Evolutionary conservation across 441 rosid genomes (phyloP).

Genomic region (Corymbia calophylla): DNA sequence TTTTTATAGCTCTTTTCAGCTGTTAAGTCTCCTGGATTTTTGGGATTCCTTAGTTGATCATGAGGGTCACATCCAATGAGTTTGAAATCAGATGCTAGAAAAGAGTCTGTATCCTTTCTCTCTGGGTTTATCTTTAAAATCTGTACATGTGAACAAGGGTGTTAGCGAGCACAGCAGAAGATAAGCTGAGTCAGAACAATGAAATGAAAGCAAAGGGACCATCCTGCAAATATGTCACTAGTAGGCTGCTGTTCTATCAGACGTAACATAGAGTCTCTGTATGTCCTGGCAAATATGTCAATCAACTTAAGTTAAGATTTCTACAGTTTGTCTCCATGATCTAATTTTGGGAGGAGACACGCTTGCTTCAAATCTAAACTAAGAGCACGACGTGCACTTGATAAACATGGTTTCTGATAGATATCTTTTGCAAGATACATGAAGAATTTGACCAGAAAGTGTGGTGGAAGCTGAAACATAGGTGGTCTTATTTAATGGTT

Average conservation of each 20-base stretch:
- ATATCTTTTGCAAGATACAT: neutral
- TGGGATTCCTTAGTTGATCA: too few species aligned
- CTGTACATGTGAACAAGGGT: slow-evolving; percentile 8
- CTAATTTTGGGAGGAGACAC: neutral
- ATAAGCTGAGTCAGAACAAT: neutral
- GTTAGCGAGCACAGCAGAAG: too few species aligned
- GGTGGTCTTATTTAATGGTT: neutral
- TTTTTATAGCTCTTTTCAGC: too few species aligned
- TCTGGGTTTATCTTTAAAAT: too few species aligned
- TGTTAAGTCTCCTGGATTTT: too few species aligned
- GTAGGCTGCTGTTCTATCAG: too few species aligned
- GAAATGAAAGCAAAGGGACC: neutral
- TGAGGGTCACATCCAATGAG: slow-evolving; percentile 41
- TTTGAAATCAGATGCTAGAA: slow-evolving; percentile 54
- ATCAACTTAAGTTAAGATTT: neutral
- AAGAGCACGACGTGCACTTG: neutral
- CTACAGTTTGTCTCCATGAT: neutral
- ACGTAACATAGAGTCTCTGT: neutral
- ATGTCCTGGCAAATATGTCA: neutral
- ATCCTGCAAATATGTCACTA: neutral
- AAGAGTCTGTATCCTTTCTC: slow-evolving; percentile 49
- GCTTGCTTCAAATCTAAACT: neutral
- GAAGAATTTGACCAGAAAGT: neutral
- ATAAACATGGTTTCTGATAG: neutral
- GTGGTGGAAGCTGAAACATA: neutral